phyloP scores from a whole-genome alignment of 176 grass and related monocot species.

The Microstegium vimineum region DNA sequence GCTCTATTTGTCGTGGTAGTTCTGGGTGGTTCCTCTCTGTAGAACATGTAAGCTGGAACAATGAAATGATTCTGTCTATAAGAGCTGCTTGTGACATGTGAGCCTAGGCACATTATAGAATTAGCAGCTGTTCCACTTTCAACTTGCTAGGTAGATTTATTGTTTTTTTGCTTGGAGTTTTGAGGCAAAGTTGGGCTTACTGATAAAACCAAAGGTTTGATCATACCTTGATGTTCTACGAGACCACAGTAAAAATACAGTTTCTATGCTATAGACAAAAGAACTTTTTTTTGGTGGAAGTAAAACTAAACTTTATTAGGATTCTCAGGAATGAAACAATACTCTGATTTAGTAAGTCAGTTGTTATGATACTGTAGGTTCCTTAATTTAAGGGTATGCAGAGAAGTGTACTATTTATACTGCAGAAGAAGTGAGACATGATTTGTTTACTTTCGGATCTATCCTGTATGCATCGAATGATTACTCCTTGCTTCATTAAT shows the following conservation, averaged over 20 bases:
- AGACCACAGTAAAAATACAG: neutral
- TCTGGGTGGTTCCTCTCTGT: neutral
- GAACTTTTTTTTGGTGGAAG: neutral
- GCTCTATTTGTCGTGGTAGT: neutral
- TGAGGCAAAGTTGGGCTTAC: neutral
- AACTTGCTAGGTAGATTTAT: neutral
- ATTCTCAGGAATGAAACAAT: constrained; percentile 9
- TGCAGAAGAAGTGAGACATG: constrained; percentile 2
- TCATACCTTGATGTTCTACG: constrained; percentile 5
- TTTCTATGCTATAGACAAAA: neutral
- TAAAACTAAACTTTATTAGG: neutral
- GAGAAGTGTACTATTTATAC: constrained; percentile 8
- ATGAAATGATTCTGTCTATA: neutral
- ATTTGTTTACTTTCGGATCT: constrained; percentile 11
- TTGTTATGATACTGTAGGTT: neutral
- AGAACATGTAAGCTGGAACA: neutral
- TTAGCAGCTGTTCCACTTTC: neutral
- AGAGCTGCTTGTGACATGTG: neutral
- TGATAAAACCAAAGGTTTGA: neutral
- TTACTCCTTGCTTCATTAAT: constrained; percentile 26
- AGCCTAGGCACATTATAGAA: neutral
- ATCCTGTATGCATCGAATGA: constrained; percentile 15
- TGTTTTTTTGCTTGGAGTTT: neutral
- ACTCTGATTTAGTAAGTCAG: constrained; percentile 22
- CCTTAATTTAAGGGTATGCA: neutral